These are phyloP conservation scores for Chrysoporthe puriensis DNA, from an alignment of 2,329 filamentous ascomycete species.

Conservation along the genomic window DNA sequence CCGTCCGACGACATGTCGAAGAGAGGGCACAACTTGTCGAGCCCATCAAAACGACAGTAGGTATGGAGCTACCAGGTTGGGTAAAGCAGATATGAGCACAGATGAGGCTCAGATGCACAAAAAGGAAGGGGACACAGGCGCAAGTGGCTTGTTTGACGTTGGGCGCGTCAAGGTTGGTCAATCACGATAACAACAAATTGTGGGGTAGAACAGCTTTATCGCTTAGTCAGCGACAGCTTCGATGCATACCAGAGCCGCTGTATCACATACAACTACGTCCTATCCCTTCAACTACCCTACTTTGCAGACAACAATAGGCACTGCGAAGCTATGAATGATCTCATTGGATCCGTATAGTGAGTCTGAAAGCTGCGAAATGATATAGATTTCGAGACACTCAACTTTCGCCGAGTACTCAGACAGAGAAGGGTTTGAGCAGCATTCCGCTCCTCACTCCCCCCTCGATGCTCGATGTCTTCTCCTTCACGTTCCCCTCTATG, in stretches of 20 bases:
- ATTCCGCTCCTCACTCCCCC: too few species aligned
- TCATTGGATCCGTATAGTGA: neutral
- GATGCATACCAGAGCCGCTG: too few species aligned
- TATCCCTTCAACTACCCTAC: constrained; percentile 20
- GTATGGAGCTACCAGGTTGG: neutral
- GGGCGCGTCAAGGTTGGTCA: neutral
- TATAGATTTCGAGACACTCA: neutral
- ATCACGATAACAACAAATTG: neutral
- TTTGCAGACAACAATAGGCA: neutral
- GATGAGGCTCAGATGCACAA: neutral
- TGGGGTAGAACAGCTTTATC: neutral
- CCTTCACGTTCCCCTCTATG: too few species aligned
- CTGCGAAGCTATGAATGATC: neutral
- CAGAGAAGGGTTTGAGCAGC: neutral
- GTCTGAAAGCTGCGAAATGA: neutral
- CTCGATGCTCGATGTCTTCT: too few species aligned
- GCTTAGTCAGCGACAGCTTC: too few species aligned
- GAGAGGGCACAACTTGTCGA: neutral
- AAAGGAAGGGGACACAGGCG: too few species aligned
- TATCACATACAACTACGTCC: constrained; percentile 31
- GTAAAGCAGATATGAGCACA: neutral
- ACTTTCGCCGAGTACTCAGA: neutral
- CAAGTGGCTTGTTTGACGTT: neutral
- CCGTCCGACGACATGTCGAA: constrained; percentile 28
- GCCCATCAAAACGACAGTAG: neutral